Evolutionary conservation across 2,329 filamentous ascomycete genomes (phyloP).

Genomic region (Penicillium polonicum): DNA sequence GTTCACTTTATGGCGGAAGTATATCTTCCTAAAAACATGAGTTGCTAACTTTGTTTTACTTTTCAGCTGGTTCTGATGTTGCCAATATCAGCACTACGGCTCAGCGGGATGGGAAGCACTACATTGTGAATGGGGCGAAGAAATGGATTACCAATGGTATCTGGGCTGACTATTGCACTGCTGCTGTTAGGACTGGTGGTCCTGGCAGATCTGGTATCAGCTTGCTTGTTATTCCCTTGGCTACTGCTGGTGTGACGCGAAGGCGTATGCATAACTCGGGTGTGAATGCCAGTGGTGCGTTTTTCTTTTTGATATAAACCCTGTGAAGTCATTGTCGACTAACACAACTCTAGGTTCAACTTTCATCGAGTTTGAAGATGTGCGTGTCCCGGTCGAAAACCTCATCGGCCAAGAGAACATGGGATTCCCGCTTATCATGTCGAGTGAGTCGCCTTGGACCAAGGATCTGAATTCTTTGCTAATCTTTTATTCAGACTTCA

Average conservation of each 20-base stretch:
- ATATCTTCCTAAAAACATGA: background rate
- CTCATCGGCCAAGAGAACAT: slow-evolving; percentile 67
- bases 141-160: slow-evolving; percentile 67
- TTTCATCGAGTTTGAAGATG: slow-evolving; percentile 70
- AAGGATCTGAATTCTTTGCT: background rate
- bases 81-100: slow-evolving; percentile 64
- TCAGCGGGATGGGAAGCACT: slow-evolving; percentile 50
- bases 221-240: slow-evolving; percentile 65
- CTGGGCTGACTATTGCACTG: slow-evolving; percentile 61
- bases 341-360: slow-evolving; percentile 43
- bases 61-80: slow-evolving; percentile 60
- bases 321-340: background rate
- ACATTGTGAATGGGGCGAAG: slow-evolving; percentile 66
- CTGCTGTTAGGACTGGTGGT: slow-evolving; percentile 60
- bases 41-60: slow-evolving; percentile 9
- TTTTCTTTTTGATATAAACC: background rate
- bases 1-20: background rate
- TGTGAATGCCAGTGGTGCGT: slow-evolving; percentile 61
- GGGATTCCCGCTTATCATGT: slow-evolving; percentile 73
- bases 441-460: slow-evolving; percentile 43
- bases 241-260: slow-evolving; percentile 58
- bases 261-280: slow-evolving; percentile 61
- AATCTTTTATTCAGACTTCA: slow-evolving; percentile 56
- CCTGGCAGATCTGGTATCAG: slow-evolving; percentile 60
- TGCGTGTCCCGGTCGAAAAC: slow-evolving; percentile 67